Percentiles rank a stretch among this genome's conserved stretches.
Conservation (phyloP, 805 yeast genomes). For the Pichia deserticola region DNA sequence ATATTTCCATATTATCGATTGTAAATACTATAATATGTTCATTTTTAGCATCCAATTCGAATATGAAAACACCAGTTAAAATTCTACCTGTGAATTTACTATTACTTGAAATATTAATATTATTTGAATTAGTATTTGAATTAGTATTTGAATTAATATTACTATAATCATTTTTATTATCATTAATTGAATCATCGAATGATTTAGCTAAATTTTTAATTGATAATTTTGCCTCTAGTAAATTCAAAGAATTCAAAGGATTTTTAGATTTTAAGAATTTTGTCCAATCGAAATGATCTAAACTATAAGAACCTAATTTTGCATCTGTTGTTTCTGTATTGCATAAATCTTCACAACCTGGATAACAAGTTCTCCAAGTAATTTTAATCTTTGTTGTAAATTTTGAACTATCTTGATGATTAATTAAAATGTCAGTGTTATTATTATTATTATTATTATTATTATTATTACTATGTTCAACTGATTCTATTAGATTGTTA, state of each 20-base stretch:
- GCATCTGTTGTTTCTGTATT: constrained; percentile 21
- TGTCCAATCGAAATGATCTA: constrained; percentile 16
- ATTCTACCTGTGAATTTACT: constrained; percentile 28
- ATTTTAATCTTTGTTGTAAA: constrained; percentile 43
- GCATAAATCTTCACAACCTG: constrained; percentile 42
- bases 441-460: background rate
- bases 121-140: background rate
- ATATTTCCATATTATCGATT: constrained; percentile 56
- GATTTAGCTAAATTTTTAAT: constrained; percentile 9
- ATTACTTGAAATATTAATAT: background rate
- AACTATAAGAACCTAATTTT: constrained; percentile 20
- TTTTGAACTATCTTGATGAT: constrained; percentile 22
- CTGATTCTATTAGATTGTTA: constrained; percentile 14
- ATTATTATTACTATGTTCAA: background rate
- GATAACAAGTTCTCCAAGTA: constrained; percentile 51
- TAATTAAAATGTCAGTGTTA: too few species aligned
- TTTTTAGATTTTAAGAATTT: constrained; percentile 14
- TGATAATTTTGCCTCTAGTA: constrained; percentile 11
- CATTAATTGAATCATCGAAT: background rate
- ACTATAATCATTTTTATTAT: background rate
- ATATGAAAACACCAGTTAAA: constrained; percentile 50
- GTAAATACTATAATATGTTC: constrained; percentile 53
- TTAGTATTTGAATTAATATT: too few species aligned
- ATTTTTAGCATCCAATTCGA: constrained; percentile 54
- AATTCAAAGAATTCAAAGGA: constrained; percentile 8